These are phyloP conservation scores for Aspergillus vadensis DNA, from an alignment of 2,329 filamentous ascomycete species.

Conservation along the genomic window DNA sequence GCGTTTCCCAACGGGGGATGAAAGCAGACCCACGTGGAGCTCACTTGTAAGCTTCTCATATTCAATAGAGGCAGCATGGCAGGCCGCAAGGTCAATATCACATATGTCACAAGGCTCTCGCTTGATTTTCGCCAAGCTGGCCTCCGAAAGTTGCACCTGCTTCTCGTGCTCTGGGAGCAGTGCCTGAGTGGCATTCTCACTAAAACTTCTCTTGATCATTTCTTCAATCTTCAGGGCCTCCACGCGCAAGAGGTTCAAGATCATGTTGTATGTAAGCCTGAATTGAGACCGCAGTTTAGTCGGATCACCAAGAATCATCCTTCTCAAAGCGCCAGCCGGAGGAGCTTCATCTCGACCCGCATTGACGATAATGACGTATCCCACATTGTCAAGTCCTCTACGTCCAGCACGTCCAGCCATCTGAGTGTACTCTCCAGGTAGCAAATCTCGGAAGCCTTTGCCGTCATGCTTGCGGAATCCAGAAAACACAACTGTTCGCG, in stretches of 20 bases:
- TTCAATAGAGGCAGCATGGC: conserved; percentile 78
- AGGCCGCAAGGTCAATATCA: conserved; percentile 75
- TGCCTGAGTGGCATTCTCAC: conserved; percentile 94
- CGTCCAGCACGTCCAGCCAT: conserved; percentile 96
- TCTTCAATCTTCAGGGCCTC: conserved; percentile 98
- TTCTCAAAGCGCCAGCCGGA: conserved; percentile 75
- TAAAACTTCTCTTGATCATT: conserved; percentile 99
- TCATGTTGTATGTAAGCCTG: conserved; percentile 98
- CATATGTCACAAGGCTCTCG: conserved; percentile 81
- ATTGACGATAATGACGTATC: conserved; percentile 88
- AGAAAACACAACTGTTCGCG: conserved; percentile 94
- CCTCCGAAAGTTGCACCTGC: conserved; percentile 87
- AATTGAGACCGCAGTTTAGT: conserved; percentile 96
- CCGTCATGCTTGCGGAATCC: conserved; percentile 97
- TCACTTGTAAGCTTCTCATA: conserved; percentile 79
- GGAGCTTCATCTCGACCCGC: conserved; percentile 84
- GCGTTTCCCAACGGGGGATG: conserved; percentile 78
- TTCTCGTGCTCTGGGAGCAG: conserved; percentile 94
- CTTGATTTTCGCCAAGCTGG: conserved; percentile 86
- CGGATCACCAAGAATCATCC: conserved; percentile 95
- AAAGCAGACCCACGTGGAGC: conserved; percentile 72
- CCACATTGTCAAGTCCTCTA: conserved; percentile 87
- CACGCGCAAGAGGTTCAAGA: conserved; percentile 88
- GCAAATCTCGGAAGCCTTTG: conserved; percentile 82
- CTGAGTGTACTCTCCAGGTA: conserved; percentile 96